A percentile compares a stretch with the other conserved stretches of the same genome.
phyloP scores from a whole-genome alignment of 371 early-diverging fungal species.

The Zychaea mexicana region DNA sequence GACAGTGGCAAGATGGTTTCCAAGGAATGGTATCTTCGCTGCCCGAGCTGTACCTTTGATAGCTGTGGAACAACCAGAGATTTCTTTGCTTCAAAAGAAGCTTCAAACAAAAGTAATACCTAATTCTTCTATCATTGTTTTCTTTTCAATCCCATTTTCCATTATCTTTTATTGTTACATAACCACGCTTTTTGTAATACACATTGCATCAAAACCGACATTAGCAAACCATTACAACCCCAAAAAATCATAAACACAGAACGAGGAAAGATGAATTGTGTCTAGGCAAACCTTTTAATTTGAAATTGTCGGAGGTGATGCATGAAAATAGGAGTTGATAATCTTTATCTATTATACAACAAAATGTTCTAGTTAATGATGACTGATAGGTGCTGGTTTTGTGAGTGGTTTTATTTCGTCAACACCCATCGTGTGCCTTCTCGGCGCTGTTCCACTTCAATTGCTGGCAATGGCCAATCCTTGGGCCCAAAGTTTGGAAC shows the following conservation, averaged over 20 bases:
- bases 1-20: slow-evolving; percentile 53
- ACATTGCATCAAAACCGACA: too few species aligned
- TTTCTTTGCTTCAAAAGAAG: slow-evolving; percentile 47
- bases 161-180: too few species aligned
- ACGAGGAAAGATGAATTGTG: too few species aligned
- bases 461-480: slow-evolving; percentile 74
- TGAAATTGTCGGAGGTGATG: too few species aligned
- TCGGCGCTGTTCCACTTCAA: slow-evolving; percentile 69
- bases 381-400: not conserved
- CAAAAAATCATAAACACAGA: too few species aligned
- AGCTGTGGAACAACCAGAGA: slow-evolving; percentile 72
- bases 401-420: not conserved
- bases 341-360: not conserved
- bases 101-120: not conserved
- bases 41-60: slow-evolving; percentile 80
- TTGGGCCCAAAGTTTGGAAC: slow-evolving; percentile 77
- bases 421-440: slow-evolving; percentile 69
- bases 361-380: not conserved
- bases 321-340: too few species aligned
- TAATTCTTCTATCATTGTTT: not conserved
- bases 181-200: too few species aligned
- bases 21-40: slow-evolving; percentile 75
- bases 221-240: too few species aligned
- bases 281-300: too few species aligned
- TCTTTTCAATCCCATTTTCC: too few species aligned